Evolutionary conservation across 1,284 basidiomycete species (phyloP).

Genomic region (Ceratobasidium sp.): DNA sequence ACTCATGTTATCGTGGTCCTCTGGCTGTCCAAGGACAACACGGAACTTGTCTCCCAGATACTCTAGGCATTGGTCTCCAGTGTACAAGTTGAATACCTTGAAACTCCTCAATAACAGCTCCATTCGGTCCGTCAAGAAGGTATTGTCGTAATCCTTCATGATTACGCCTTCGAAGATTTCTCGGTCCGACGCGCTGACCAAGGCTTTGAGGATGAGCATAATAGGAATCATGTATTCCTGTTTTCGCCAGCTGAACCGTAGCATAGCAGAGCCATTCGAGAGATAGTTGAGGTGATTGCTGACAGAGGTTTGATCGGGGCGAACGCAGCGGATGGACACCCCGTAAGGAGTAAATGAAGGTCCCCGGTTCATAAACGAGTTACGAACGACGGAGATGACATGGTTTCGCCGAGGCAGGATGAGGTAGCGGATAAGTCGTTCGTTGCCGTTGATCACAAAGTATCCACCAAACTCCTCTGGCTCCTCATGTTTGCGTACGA

Average conservation of each 20-base stretch:
- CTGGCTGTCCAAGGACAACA: conserved; percentile 88
- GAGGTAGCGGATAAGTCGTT: conserved; percentile 96
- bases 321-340: conserved; percentile 93
- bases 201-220: conserved; percentile 95
- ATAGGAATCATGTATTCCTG: conserved; percentile 99
- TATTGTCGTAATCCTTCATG: conserved; percentile 97
- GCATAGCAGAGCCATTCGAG: conserved; percentile 92
- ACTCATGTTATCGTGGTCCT: conserved; percentile 88
- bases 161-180: conserved; percentile 98
- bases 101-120: conserved; percentile 97
- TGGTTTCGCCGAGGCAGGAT: conserved; percentile 91
- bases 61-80: conserved; percentile 91
- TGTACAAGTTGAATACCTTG: conserved; percentile 89
- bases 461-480: conserved; percentile 99
- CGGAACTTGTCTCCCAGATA: conserved; percentile 99
- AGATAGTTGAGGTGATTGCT: conserved; percentile 99
- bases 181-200: conserved; percentile 93
- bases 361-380: conserved; percentile 89
- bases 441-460: conserved; percentile 99
- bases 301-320: conserved; percentile 86
- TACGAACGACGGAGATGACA: conserved; percentile 83
- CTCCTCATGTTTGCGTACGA: conserved; percentile 92
- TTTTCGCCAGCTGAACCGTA: conserved; percentile 97
- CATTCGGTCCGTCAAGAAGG: conserved; percentile 96
- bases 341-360: conserved; percentile 94